These are phyloP conservation scores for Macrocybe gigantea DNA, from an alignment of 768 basidiomycete species.

Conservation along the genomic window DNA sequence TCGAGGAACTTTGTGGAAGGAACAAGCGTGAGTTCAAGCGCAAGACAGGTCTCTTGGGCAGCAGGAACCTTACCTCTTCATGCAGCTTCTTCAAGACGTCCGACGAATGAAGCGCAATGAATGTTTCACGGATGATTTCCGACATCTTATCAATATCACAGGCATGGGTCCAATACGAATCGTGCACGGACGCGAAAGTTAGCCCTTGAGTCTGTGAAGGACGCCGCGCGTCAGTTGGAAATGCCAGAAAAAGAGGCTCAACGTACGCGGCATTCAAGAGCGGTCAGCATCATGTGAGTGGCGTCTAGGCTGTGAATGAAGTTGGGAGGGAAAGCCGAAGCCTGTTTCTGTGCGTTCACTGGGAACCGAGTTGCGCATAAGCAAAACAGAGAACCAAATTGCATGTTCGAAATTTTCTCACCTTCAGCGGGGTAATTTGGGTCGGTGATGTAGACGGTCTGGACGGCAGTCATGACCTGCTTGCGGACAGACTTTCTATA, in stretches of 20 bases:
- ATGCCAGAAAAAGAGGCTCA: background rate
- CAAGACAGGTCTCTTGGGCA: background rate
- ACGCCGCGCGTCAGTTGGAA: slow-evolving; percentile 4
- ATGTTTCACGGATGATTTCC: slow-evolving; percentile 83
- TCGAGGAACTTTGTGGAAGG: slow-evolving; percentile 49
- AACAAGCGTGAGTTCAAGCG: slow-evolving; percentile 1
- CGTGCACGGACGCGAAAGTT: slow-evolving; percentile 94
- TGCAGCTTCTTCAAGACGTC: slow-evolving; percentile 73
- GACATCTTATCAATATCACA: slow-evolving; percentile 85
- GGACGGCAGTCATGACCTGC: slow-evolving; percentile 79
- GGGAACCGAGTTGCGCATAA: slow-evolving; percentile 4
- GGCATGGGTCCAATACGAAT: slow-evolving; percentile 99
- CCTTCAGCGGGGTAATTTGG: slow-evolving; percentile 70
- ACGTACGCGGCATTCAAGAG: slow-evolving; percentile 79
- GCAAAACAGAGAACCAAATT: background rate
- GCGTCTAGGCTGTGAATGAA: slow-evolving; percentile 98
- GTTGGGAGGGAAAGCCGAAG: slow-evolving; percentile 97
- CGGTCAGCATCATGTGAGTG: slow-evolving; percentile 97
- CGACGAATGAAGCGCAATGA: slow-evolving; percentile 86
- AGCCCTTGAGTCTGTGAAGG: slow-evolving; percentile 54
- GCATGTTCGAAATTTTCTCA: slow-evolving; percentile 15
- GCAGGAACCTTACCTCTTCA: slow-evolving; percentile 52
- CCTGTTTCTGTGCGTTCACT: slow-evolving; percentile 85
- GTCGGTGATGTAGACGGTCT: slow-evolving; percentile 88
- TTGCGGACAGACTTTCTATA: slow-evolving; percentile 81